Evolutionary conservation across 139 green algal genomes (phyloP).

Genomic region (Chloropicon primus): DNA sequence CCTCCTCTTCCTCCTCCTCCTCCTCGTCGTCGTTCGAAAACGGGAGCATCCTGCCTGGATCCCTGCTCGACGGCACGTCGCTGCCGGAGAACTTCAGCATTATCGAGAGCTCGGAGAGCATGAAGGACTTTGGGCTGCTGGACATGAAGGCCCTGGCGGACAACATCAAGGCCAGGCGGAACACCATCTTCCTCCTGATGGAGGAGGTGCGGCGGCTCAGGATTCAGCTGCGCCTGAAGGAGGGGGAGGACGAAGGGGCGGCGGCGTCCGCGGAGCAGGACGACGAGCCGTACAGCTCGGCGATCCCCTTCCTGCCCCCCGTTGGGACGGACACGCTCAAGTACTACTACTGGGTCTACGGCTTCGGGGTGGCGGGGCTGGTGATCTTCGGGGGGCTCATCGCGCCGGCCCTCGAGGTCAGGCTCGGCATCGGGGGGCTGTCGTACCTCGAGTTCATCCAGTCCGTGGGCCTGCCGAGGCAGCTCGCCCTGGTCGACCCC

Average conservation of each 20-base stretch:
- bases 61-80: conserved; percentile 8
- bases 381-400: conserved; percentile 93
- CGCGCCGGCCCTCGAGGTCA: conserved; percentile 79
- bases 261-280: conserved; percentile 9
- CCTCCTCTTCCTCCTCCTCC: too few species aligned
- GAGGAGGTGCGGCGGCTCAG: conserved; percentile 88
- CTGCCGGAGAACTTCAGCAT: conserved; percentile 78
- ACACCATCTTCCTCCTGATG: conserved; percentile 91
- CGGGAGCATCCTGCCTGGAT: not conserved
- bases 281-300: conserved; percentile 16
- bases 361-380: conserved; percentile 36
- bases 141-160: conserved; percentile 59
- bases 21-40: too few species aligned
- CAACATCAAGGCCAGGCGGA: conserved; percentile 60
- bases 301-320: conserved; percentile 77
- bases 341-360: conserved; percentile 69
- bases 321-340: conserved; percentile 63
- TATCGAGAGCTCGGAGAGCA: conserved; percentile 79
- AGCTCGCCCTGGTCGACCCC: conserved; percentile 88
- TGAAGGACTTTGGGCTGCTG: conserved; percentile 58
- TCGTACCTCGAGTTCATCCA: conserved; percentile 88
- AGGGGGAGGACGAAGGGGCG: conserved; percentile 4
- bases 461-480: conserved; percentile 67
- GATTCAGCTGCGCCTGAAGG: conserved; percentile 87
- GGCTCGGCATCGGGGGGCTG: conserved; percentile 74